Conservation (phyloP, 495 filamentous ascomycete species). For the Glarea lozoyensis region DNA sequence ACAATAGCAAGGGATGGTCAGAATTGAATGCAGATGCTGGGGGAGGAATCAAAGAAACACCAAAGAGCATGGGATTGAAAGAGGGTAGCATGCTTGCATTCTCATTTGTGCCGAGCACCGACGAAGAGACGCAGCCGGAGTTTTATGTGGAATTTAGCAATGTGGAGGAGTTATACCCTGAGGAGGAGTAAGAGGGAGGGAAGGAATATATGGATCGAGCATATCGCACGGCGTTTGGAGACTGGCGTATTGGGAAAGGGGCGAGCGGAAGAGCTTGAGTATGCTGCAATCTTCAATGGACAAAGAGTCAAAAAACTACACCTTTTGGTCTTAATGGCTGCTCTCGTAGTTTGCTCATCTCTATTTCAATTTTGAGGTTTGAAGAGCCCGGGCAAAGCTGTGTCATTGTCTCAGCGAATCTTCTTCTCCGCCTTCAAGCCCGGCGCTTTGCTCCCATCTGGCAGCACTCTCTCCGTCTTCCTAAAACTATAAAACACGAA, state of each 20-base stretch:
- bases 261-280: no score
- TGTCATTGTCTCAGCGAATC: no score
- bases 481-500: slow-evolving; percentile 25
- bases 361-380: no score
- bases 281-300: no score
- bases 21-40: slow-evolving; percentile 22
- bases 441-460: slow-evolving; percentile 22
- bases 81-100: slow-evolving; percentile 18
- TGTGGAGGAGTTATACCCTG: slow-evolving; percentile 16
- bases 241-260: no score
- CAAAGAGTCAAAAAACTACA: no score
- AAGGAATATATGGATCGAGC: no score
- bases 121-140: neutral
- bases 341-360: no score
- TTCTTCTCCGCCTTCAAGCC: no score
- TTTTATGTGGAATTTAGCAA: slow-evolving; percentile 14
- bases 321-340: no score
- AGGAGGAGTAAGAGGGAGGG: slow-evolving; percentile 8
- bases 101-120: slow-evolving; percentile 10
- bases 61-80: slow-evolving; percentile 19
- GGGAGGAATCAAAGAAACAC: slow-evolving; percentile 5
- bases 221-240: no score
- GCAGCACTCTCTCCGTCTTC: slow-evolving; percentile 24
- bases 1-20: slow-evolving; percentile 50
- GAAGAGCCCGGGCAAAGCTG: no score